These are phyloP conservation scores for Lactarius indigo DNA, from an alignment of 768 basidiomycete genomes.

Conservation along the genomic window DNA sequence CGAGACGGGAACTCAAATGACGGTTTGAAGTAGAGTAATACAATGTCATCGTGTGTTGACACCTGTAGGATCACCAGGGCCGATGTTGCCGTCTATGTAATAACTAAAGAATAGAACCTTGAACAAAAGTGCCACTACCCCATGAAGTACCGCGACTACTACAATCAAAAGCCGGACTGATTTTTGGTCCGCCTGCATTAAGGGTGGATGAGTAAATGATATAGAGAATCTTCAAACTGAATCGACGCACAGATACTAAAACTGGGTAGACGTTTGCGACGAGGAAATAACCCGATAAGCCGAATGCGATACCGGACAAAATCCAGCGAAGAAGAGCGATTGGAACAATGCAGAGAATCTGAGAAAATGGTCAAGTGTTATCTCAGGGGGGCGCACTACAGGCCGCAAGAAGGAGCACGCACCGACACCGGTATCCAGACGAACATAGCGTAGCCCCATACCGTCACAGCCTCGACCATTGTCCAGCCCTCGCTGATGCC, in stretches of 20 bases:
- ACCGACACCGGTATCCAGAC: slow-evolving; percentile 89
- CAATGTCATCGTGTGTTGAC: background rate
- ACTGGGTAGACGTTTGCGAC: slow-evolving; percentile 84
- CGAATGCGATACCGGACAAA: slow-evolving; percentile 68
- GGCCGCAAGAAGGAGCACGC: slow-evolving; percentile 29
- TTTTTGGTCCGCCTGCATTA: slow-evolving; percentile 74
- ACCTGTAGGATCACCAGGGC: slow-evolving; percentile 33
- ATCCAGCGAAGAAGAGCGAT: slow-evolving; percentile 80
- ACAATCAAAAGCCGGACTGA: slow-evolving; percentile 81
- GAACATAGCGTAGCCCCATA: slow-evolving; percentile 82
- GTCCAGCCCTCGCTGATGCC: slow-evolving; percentile 85
- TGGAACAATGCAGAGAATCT: slow-evolving; percentile 86
- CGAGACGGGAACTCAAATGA: background rate
- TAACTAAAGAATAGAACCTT: slow-evolving; percentile 74
- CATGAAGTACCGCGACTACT: slow-evolving; percentile 69
- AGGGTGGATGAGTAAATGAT: background rate
- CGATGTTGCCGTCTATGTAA: slow-evolving; percentile 44
- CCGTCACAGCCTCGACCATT: slow-evolving; percentile 72
- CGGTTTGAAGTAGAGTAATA: background rate
- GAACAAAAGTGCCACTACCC: slow-evolving; percentile 77
- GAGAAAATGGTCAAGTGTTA: background rate
- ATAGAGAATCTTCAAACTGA: background rate
- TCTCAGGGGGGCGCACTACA: background rate
- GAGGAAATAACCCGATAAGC: slow-evolving; percentile 85
- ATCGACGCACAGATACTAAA: slow-evolving; percentile 65